A percentile compares a stretch with the other conserved stretches of the same genome.
These are phyloP conservation scores for Kernera saxatilis DNA, from an alignment of 345 rosid genomes.

Conservation along the genomic window DNA sequence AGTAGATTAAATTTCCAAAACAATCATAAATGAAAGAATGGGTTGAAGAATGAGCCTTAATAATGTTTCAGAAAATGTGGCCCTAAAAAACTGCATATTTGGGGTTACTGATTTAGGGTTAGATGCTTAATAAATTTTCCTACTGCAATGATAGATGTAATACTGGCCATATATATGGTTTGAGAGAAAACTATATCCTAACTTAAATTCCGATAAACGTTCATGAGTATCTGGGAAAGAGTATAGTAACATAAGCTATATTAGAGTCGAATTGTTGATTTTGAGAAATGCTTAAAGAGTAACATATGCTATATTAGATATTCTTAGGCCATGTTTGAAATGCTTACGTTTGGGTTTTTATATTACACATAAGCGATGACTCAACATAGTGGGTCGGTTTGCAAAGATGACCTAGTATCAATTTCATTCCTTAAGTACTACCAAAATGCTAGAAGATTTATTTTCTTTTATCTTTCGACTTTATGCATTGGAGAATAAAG, in stretches of 20 bases:
- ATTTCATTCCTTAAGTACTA: conserved; percentile 6
- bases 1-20: too few relatives aligned
- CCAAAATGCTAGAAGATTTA: conserved; percentile 1
- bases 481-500: neutral
- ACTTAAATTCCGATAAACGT: neutral
- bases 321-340: neutral
- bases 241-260: neutral
- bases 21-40: too few relatives aligned
- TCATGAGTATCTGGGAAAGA: neutral
- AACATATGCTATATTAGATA: too few relatives aligned
- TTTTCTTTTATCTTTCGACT: neutral
- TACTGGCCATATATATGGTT: too few relatives aligned
- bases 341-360: neutral
- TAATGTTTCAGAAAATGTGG: too few relatives aligned
- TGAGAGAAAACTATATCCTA: neutral
- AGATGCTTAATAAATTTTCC: too few relatives aligned
- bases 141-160: too few relatives aligned
- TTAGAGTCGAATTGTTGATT: neutral
- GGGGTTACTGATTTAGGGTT: too few relatives aligned
- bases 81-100: too few relatives aligned
- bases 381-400: conserved; percentile 4
- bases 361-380: neutral
- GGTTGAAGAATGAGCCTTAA: too few relatives aligned
- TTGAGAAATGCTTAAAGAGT: neutral
- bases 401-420: conserved; percentile 3